These are phyloP conservation scores for Leccinum subgranulosum DNA, from an alignment of 768 basidiomycete genomes.

Conservation along the genomic window DNA sequence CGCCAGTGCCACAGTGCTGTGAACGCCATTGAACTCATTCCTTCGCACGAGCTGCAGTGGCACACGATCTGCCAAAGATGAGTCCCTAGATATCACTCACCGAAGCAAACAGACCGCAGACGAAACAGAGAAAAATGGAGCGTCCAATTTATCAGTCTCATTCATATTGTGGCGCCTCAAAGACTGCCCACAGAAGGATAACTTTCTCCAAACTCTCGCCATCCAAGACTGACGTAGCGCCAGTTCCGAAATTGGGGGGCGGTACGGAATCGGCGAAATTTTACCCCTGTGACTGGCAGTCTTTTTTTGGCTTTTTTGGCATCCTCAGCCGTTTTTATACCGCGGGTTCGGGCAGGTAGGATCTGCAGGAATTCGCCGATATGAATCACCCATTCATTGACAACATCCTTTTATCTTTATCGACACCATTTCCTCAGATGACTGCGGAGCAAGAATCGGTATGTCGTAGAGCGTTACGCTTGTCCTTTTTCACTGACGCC, in stretches of 20 bases:
- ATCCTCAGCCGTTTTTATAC: constrained; percentile 10
- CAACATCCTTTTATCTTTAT: constrained; percentile 33
- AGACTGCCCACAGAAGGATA: not conserved
- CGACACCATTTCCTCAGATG: constrained; percentile 23
- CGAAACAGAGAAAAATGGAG: not conserved
- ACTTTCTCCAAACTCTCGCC: constrained; percentile 5
- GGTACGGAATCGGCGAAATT: not conserved
- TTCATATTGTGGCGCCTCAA: constrained; percentile 7
- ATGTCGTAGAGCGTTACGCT: not conserved
- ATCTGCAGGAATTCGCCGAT: not conserved
- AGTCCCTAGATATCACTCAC: not conserved
- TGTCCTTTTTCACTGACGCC: not conserved
- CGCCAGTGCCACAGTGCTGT: not conserved
- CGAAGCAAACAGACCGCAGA: not conserved
- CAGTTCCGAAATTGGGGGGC: constrained; percentile 1
- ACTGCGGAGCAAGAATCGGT: constrained; percentile 24
- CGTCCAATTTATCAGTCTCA: constrained; percentile 7
- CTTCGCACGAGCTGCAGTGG: not conserved
- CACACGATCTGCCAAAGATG: not conserved
- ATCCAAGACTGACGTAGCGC: constrained; percentile 1
- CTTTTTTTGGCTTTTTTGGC: constrained; percentile 11
- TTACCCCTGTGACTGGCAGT: not conserved
- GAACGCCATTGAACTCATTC: not conserved
- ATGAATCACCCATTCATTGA: constrained; percentile 37
- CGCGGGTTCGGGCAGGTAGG: not conserved